Evolutionary conservation across 108 stramenopile species (phyloP).

Genomic region (Aurantiochytrium sp.): DNA sequence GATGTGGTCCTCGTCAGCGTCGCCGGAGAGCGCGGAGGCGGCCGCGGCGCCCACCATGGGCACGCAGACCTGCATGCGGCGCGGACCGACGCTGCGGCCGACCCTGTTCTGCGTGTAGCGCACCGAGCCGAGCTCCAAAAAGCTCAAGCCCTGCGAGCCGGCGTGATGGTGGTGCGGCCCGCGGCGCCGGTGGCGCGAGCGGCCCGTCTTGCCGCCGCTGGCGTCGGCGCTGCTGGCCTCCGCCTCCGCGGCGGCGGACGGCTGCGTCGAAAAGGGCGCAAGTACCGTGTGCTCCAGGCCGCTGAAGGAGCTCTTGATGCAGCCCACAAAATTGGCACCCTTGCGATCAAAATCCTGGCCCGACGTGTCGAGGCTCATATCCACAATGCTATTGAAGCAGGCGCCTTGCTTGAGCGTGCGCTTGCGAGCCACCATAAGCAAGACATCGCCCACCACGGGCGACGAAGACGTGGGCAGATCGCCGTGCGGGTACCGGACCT

Average conservation of each 20-base stretch:
- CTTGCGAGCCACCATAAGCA: not conserved
- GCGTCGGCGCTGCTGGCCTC: no score
- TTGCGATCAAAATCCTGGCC: constrained; percentile 2
- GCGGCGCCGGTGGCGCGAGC: not conserved
- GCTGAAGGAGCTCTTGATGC: not conserved
- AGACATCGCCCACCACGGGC: not conserved
- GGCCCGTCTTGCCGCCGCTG: no score
- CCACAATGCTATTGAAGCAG: not conserved
- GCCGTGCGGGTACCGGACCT: not conserved
- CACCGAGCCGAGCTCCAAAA: not conserved
- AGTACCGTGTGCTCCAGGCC: not conserved
- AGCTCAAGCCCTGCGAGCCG: not conserved
- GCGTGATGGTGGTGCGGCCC: not conserved
- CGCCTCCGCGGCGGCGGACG: not conserved
- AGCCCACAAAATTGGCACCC: not conserved
- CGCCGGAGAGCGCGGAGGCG: not conserved
- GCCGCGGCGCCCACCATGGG: not conserved
- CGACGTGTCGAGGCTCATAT: not conserved
- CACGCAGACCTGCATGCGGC: constrained; percentile 16
- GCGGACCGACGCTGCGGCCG: not conserved
- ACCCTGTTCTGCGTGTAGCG: not conserved
- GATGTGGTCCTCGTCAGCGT: not conserved
- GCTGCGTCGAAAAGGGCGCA: not conserved
- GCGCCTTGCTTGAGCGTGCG: not conserved
- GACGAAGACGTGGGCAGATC: not conserved